Conservation (phyloP, 75 land plant species). For the Adiantum capillusveneris region DNA sequence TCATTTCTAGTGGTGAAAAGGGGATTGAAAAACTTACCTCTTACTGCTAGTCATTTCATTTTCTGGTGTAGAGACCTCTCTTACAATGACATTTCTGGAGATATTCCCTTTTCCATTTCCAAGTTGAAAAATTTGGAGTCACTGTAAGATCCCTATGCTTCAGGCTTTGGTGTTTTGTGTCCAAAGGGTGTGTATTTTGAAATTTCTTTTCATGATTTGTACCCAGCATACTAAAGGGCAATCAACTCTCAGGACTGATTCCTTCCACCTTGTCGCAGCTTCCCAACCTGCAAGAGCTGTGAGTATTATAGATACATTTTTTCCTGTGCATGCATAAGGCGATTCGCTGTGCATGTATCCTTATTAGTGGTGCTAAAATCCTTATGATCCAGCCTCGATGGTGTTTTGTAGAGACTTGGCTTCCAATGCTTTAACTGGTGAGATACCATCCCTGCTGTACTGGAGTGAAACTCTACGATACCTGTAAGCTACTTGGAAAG, state of each 20-base stretch:
- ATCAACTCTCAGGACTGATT: constrained; percentile 62
- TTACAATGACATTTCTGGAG: constrained; percentile 31
- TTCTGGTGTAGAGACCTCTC: constrained; percentile 52
- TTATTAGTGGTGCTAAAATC: neutral
- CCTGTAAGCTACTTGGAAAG: constrained; percentile 32
- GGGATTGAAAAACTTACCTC: neutral
- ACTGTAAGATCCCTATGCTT: constrained; percentile 2
- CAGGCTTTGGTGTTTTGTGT: too few species aligned
- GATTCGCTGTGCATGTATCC: neutral
- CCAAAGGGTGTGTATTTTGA: too few species aligned
- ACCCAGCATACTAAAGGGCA: constrained; percentile 19
- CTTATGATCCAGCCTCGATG: neutral
- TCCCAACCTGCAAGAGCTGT: constrained; percentile 66
- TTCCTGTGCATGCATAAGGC: too few species aligned
- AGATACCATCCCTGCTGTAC: constrained; percentile 61
- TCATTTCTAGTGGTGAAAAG: neutral
- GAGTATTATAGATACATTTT: constrained; percentile 14
- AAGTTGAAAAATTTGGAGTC: constrained; percentile 11
- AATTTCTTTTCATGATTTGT: too few species aligned
- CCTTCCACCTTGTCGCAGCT: constrained; percentile 75
- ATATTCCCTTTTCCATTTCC: constrained; percentile 18
- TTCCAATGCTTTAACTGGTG: constrained; percentile 59
- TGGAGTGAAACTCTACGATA: constrained; percentile 87
- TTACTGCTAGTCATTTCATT: neutral
- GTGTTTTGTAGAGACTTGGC: constrained; percentile 50